Percentiles rank a stretch among this genome's conserved stretches.
phyloP scores from a whole-genome alignment of 495 filamentous ascomycete genomes.

The Talaromyces proteolyticus region DNA sequence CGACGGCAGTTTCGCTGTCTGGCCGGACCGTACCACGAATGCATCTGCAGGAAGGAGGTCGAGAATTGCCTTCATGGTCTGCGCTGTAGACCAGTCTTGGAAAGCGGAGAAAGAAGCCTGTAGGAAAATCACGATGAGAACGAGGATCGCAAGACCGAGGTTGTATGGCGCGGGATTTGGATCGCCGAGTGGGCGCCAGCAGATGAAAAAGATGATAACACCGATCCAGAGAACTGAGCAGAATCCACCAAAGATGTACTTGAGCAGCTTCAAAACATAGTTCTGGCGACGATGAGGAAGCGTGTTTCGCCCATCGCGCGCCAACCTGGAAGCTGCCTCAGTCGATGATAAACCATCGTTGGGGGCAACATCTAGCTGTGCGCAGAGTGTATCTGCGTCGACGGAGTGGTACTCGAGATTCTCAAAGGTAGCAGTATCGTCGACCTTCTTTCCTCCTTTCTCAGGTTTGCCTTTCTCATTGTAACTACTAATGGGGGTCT shows the following conservation, averaged over 20 bases:
- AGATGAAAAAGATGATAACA: conserved; percentile 58
- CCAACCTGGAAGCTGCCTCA: conserved; percentile 32
- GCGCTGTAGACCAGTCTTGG: conserved; percentile 56
- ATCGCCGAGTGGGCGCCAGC: conserved; percentile 64
- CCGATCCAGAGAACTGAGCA: conserved; percentile 58
- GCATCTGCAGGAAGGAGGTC: conserved; percentile 63
- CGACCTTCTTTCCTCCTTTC: neutral
- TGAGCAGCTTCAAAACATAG: conserved; percentile 43
- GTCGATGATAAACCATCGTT: conserved; percentile 44
- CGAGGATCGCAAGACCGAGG: conserved; percentile 59
- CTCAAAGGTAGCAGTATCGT: conserved; percentile 15
- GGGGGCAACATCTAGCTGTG: conserved; percentile 44
- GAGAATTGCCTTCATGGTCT: conserved; percentile 59
- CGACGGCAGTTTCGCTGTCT: conserved; percentile 32
- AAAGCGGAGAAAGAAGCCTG: conserved; percentile 66
- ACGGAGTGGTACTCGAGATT: conserved; percentile 51
- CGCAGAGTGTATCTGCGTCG: conserved; percentile 41
- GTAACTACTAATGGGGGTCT: neutral
- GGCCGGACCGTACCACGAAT: conserved; percentile 48
- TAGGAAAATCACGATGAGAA: conserved; percentile 57
- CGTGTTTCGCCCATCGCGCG: conserved; percentile 50
- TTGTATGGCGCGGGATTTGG: conserved; percentile 56
- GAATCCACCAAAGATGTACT: conserved; percentile 66
- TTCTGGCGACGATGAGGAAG: conserved; percentile 51
- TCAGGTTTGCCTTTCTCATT: neutral